Evolutionary conservation across 805 yeast genomes (phyloP).

Genomic region (Wickerhamomyces bovis): DNA sequence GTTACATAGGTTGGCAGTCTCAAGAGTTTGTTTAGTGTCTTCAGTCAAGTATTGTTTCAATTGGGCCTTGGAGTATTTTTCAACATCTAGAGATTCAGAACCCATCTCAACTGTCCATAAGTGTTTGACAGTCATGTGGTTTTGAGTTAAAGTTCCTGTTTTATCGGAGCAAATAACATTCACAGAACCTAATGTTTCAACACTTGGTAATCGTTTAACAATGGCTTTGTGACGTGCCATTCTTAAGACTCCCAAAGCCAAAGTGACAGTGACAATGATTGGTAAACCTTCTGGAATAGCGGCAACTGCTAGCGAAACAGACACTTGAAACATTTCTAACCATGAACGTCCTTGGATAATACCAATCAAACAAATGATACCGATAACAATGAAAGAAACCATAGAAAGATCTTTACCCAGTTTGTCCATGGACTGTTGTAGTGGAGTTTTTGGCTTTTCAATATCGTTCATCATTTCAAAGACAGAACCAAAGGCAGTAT

Average conservation of each 20-base stretch:
- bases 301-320: conserved; percentile 96
- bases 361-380: conserved; percentile 87
- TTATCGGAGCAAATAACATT: conserved; percentile 91
- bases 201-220: conserved; percentile 89
- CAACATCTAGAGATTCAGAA: conserved; percentile 36
- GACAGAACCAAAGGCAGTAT: conserved; percentile 91
- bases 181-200: conserved; percentile 91
- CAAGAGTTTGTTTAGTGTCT: conserved; percentile 51
- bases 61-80: conserved; percentile 37
- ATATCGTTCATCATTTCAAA: conserved; percentile 93
- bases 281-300: conserved; percentile 99
- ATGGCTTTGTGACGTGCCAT: conserved; percentile 95
- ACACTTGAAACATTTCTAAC: conserved; percentile 97
- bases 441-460: conserved; percentile 96
- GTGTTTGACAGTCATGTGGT: conserved; percentile 84
- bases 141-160: conserved; percentile 85
- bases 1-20: conserved; percentile 69
- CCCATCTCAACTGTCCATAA: conserved; percentile 70
- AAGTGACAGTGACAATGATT: conserved; percentile 93
- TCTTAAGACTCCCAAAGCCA: conserved; percentile 92
- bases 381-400: conserved; percentile 82
- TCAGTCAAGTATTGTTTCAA: conserved; percentile 39
- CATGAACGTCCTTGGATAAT: conserved; percentile 87
- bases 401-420: conserved; percentile 86
- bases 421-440: conserved; percentile 92